Evolutionary conservation across 306 rosid genomes (phyloP), one percentile per base, ranked within the genome.

Genomic region (Benincasa hispida): DNA sequence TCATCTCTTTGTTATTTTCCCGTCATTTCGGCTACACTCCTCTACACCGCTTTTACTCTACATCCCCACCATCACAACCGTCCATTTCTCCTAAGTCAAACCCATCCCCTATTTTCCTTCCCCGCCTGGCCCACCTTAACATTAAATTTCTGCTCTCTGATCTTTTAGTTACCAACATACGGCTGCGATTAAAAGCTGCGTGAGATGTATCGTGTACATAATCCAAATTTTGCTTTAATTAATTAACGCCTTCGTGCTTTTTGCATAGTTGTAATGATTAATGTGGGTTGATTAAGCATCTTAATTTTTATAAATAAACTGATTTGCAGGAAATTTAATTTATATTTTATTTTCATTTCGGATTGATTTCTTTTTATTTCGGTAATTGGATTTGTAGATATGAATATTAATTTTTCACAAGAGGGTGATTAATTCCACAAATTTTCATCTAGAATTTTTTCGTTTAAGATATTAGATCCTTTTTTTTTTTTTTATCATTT

Each of bases 1-100:
- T 90, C 91, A 89, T 86, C 27, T 60, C 18, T 75, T 78, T 82
- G 84, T 77, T 74, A 61, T 72, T 75, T 79, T 66, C 81, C 85
- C 74, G 34, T 22, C 6, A 35, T 41, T 45, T 72, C 10, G 58
- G 59, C 76, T 17, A 72, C 41, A 48, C 3, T 72, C 76, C 37
- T 3, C 58, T 72, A 45, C 59, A 2, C 58, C 58, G 14, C 22
- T 1, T 17, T 17, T 17, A 47, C 35, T 4, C 13, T 48, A 17
- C 55, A 48, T 15, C 76, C 76, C 22, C 41, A 8, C 75, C 59
- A 57, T 57, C 78, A 3, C 69, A 35, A 22, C 78, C 78, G 66
- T 54, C 59, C 66, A 34, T 53, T 27, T 12, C 15, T 2, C 62
- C 2, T 3, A 18, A 67, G 34, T 69, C 76, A 61, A 61, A 30